Evolutionary conservation across 1,139 yeast genomes (phyloP).

Genomic region (Arxiozyma slooffiae): DNA sequence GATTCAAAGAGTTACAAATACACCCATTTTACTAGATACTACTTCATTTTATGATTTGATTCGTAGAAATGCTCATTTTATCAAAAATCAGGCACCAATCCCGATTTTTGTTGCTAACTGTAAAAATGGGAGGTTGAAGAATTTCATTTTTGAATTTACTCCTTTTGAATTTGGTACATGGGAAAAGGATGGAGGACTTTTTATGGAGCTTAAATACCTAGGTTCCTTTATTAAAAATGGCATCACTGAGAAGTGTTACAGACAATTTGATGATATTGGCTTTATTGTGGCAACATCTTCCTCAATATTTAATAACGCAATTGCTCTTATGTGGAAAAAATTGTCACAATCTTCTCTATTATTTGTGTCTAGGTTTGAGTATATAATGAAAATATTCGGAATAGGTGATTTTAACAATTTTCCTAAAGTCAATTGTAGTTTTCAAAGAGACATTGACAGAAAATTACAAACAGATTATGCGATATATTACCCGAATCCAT

Average conservation of each 20-base stretch:
- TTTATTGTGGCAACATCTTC: slow-evolving; percentile 68
- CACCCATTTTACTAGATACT: slow-evolving; percentile 17
- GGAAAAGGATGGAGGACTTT: slow-evolving; percentile 44
- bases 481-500: slow-evolving; percentile 67
- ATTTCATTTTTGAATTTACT: slow-evolving; percentile 42
- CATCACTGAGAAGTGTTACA: slow-evolving; percentile 36
- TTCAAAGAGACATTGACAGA: slow-evolving; percentile 7
- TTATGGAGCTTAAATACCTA: slow-evolving; percentile 43
- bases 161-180: slow-evolving; percentile 68
- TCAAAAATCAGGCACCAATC: slow-evolving; percentile 34
- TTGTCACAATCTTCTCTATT: slow-evolving; percentile 36
- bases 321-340: slow-evolving; percentile 39
- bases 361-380: slow-evolving; percentile 36
- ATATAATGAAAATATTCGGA: slow-evolving; percentile 42
- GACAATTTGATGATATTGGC: slow-evolving; percentile 63
- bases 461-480: slow-evolving; percentile 54
- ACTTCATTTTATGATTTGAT: slow-evolving; percentile 27
- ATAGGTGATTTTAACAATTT: slow-evolving; percentile 18
- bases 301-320: slow-evolving; percentile 51
- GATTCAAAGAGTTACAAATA: slow-evolving; percentile 31
- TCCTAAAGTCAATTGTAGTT: slow-evolving; percentile 10
- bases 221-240: slow-evolving; percentile 42
- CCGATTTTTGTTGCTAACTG: slow-evolving; percentile 37
- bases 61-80: slow-evolving; percentile 26
- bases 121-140: slow-evolving; percentile 23